Base-by-base conservation (phyloP, 495 filamentous ascomycete species). In the Hyaloscypha variabilis region DNA sequence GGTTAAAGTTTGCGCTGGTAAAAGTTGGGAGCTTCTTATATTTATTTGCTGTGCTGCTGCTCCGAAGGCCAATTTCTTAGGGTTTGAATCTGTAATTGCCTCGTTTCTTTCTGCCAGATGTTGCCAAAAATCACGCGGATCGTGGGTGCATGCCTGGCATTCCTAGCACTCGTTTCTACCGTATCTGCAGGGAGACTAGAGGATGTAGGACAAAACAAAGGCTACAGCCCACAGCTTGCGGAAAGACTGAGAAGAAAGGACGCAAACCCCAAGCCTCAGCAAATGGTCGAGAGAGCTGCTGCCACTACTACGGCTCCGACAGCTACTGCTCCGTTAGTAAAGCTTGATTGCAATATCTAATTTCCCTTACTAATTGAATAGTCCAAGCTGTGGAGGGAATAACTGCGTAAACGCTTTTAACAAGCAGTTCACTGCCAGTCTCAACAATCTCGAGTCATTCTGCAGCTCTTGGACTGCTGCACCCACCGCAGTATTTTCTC, bases 331-430 rank as follows among this genome's bases (percentile, higher is more conserved):
- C 26, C 54, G 54, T 58, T 8, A 31, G 54, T 34, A 29, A 58
- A 21, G 54, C 54, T 58, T 28, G 10, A 10, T 34, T 11, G 8
- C 2, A 34, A 30, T 30, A 17, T 54, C 51, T 54, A 5, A 6
- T 58, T 58, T 5, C n/a, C 0, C 14, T 2, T n/a, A 28, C 26
- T 34, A 11, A 34, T n/a, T 8, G 34, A 34, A 21, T n/a, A 58
- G 54, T 14, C 54, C 54, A 11, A 30, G 23, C 29, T 58, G 54
- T n/a, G 54, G 54, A 58, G 54, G 54, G 10, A 58, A 58, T n/a
- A 58, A 58, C 1, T 58, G 54, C 54, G 54, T n/a, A 8, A 58
- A 58, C 21, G 54, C 54, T 30, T 58, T 58, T 28, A 58, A 58
- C 21, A 34, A 29, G 29, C 54, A 58, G 19, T 58, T 58, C 21